A percentile compares a stretch with the other conserved stretches of the same genome.
Evolutionary conservation across 805 yeast genomes (phyloP).

Genomic region (Saturnispora mendoncae): DNA sequence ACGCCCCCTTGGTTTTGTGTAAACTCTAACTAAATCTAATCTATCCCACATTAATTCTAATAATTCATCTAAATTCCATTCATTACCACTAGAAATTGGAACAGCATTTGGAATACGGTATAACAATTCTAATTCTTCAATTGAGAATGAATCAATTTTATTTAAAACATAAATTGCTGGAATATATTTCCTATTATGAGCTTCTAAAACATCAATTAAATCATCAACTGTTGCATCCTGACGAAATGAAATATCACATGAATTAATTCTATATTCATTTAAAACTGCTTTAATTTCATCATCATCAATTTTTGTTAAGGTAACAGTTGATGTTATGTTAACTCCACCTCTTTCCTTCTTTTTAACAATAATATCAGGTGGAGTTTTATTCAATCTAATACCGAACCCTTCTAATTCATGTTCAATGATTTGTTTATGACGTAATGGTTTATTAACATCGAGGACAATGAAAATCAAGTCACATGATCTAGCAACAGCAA

Average conservation of each 20-base stretch:
- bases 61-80: constrained; percentile 95
- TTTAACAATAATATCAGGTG: constrained; percentile 86
- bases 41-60: constrained; percentile 94
- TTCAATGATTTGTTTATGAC: constrained; percentile 89
- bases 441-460: constrained; percentile 93
- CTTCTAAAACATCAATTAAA: constrained; percentile 87
- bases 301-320: constrained; percentile 80
- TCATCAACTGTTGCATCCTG: constrained; percentile 98
- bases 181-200: constrained; percentile 81
- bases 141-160: constrained; percentile 90
- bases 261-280: constrained; percentile 88
- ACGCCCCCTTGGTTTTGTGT: constrained; percentile 93
- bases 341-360: constrained; percentile 96
- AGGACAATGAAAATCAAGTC: constrained; percentile 85
- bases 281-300: constrained; percentile 95
- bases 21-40: constrained; percentile 84
- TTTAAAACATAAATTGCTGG: constrained; percentile 93
- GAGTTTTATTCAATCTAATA: constrained; percentile 80
- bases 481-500: constrained; percentile 98
- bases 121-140: constrained; percentile 84
- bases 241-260: constrained; percentile 93
- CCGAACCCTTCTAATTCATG: constrained; percentile 97
- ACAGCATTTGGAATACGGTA: constrained; percentile 95
- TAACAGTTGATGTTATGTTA: constrained; percentile 87
- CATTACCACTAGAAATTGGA: constrained; percentile 91